A percentile compares a stretch with the other conserved stretches of the same genome.
Conservation (phyloP, 73 alveolate species). For the Tetrahymena borealis region DNA sequence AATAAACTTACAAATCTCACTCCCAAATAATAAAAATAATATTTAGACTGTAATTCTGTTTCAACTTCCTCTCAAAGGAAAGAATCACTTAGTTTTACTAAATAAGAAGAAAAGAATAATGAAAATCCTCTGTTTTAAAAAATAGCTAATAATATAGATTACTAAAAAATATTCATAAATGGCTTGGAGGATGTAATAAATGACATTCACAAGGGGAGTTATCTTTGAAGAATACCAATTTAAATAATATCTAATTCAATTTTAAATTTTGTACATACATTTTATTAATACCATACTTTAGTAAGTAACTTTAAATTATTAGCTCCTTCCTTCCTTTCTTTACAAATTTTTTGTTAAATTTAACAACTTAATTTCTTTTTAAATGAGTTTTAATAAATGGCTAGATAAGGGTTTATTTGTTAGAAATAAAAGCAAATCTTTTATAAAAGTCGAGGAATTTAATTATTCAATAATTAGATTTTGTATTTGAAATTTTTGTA, state of each 20-base stretch:
- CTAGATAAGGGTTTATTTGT: too few species aligned
- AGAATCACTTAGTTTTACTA: not conserved
- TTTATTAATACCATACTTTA: too few species aligned
- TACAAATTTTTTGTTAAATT: too few species aligned
- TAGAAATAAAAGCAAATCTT: too few species aligned
- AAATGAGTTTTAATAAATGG: too few species aligned
- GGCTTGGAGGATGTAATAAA: not conserved
- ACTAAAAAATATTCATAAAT: not conserved
- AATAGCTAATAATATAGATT: not conserved
- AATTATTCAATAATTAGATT: too few species aligned
- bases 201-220: not conserved
- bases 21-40: not conserved
- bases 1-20: not conserved
- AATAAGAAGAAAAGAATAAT: not conserved
- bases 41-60: not conserved
- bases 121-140: too few species aligned
- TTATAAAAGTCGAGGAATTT: too few species aligned
- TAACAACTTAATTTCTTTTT: too few species aligned
- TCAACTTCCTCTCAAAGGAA: not conserved
- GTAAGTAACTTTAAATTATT: too few species aligned
- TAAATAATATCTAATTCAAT: not conserved
- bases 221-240: not conserved
- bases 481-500: not conserved
- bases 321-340: too few species aligned
- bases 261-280: not conserved